Conservation (phyloP, 2,329 filamentous ascomycete genomes). For the Claviceps capensis region DNA sequence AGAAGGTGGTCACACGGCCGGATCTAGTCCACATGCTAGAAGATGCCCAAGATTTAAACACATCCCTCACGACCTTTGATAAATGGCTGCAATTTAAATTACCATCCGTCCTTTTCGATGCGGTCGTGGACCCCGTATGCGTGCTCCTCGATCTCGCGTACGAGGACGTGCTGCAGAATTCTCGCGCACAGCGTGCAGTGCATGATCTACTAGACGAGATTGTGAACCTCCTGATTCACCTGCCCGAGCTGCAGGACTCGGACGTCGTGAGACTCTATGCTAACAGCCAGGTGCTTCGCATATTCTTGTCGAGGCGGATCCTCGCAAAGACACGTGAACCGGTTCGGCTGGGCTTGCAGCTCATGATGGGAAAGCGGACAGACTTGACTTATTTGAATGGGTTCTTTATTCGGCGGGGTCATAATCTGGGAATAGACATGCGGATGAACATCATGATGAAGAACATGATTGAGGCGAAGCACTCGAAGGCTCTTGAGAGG, state of each 20-base stretch:
- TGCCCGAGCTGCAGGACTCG: slow-evolving; percentile 60
- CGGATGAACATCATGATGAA: slow-evolving; percentile 61
- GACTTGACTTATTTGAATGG: slow-evolving; percentile 82
- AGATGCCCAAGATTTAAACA: slow-evolving; percentile 11
- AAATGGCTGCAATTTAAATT: slow-evolving; percentile 59
- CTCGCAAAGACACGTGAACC: slow-evolving; percentile 30
- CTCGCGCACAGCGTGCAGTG: slow-evolving; percentile 50
- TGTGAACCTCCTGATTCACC: slow-evolving; percentile 49
- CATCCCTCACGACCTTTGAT: slow-evolving; percentile 14
- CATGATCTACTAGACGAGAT: slow-evolving; percentile 63
- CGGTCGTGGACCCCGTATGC: slow-evolving; percentile 69
- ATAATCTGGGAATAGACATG: slow-evolving; percentile 57
- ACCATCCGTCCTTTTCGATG: slow-evolving; percentile 61
- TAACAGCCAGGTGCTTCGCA: slow-evolving; percentile 46
- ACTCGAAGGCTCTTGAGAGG: slow-evolving; percentile 20
- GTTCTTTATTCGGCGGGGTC: slow-evolving; percentile 65
- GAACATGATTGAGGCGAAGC: slow-evolving; percentile 60
- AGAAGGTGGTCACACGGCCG: slow-evolving; percentile 9
- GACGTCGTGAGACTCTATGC: slow-evolving; percentile 42
- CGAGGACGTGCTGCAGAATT: slow-evolving; percentile 55
- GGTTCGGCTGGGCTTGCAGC: slow-evolving; percentile 55
- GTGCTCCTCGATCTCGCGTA: slow-evolving; percentile 67
- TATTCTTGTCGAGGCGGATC: slow-evolving; percentile 33
- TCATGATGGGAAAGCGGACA: slow-evolving; percentile 47
- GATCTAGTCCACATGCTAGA: slow-evolving; percentile 13